Conservation (phyloP, 108 stramenopile genomes). For the Skeletonema grethae region DNA sequence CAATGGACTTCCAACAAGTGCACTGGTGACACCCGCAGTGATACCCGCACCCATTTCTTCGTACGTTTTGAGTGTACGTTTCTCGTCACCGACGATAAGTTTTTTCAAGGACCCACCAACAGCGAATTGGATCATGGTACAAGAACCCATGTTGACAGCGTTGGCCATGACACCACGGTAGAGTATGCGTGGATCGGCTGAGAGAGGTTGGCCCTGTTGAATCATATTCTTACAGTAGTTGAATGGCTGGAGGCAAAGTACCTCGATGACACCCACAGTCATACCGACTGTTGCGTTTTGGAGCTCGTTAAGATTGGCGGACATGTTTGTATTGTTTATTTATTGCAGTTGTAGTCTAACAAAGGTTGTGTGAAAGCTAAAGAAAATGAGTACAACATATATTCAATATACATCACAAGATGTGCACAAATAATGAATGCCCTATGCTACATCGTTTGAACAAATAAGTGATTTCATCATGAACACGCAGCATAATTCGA, state of each 20-base stretch:
- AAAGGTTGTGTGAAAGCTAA: background rate
- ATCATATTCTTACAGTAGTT: constrained; percentile 94
- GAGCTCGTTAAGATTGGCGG: constrained; percentile 79
- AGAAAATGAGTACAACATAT: background rate
- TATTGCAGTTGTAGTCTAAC: background rate
- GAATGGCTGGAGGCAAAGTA: constrained; percentile 88
- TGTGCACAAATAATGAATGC: background rate
- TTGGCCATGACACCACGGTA: constrained; percentile 92
- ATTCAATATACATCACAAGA: background rate
- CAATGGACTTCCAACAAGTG: constrained; percentile 85
- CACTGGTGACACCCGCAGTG: constrained; percentile 77
- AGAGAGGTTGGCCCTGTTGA: constrained; percentile 86
- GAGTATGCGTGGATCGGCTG: constrained; percentile 68
- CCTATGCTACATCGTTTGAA: background rate
- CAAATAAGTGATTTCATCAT: background rate
- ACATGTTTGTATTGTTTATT: constrained; percentile 58
- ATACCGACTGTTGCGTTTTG: constrained; percentile 93
- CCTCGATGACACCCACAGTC: constrained; percentile 93
- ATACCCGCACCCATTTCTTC: constrained; percentile 89
- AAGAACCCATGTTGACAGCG: constrained; percentile 90
- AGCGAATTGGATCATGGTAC: constrained; percentile 95
- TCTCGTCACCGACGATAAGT: constrained; percentile 53
- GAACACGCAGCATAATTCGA: background rate
- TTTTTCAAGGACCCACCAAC: constrained; percentile 84
- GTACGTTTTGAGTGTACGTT: constrained; percentile 48